A percentile compares a stretch with the other conserved stretches of the same genome.
Conservation (phyloP, 768 basidiomycete species). For the Boletus sp. region DNA sequence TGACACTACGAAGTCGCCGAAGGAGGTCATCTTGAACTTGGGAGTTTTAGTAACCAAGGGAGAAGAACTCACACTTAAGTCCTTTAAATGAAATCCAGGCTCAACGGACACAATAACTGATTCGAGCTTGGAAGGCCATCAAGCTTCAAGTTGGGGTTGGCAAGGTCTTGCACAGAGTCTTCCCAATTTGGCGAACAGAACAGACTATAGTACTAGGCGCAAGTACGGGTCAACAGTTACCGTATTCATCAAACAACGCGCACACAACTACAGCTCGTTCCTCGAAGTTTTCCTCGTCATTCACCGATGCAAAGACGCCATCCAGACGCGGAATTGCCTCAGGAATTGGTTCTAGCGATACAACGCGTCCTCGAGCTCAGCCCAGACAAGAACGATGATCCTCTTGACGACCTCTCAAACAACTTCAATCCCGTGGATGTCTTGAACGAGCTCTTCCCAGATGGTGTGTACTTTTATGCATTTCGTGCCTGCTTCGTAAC, state of each 20-base stretch:
- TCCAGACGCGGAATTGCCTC: constrained; percentile 51
- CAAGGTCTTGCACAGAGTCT: constrained; percentile 2
- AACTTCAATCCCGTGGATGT: constrained; percentile 56
- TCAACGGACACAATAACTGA: background rate
- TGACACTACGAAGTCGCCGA: constrained; percentile 22
- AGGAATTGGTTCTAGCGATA: constrained; percentile 66
- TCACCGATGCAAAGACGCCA: constrained; percentile 21
- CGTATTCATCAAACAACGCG: too few relatives aligned
- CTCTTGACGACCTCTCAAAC: constrained; percentile 55
- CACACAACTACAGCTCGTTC: background rate
- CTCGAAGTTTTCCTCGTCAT: background rate
- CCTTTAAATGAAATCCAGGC: background rate
- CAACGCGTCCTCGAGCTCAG: constrained; percentile 66
- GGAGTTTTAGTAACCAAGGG: background rate
- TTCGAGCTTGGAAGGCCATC: background rate
- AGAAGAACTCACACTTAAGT: constrained; percentile 9
- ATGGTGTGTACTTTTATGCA: constrained; percentile 51
- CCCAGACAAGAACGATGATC: constrained; percentile 44
- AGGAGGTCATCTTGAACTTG: constrained; percentile 14
- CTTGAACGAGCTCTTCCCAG: constrained; percentile 66
- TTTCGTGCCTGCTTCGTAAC: background rate
- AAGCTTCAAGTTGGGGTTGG: background rate
- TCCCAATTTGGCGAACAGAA: constrained; percentile 8
- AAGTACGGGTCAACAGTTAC: background rate
- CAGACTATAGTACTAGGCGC: background rate